Percentiles rank a stretch among this genome's conserved stretches.
phyloP scores from a whole-genome alignment of 1,284 basidiomycete species.

The Cutaneotrichosporon sp. region DNA sequence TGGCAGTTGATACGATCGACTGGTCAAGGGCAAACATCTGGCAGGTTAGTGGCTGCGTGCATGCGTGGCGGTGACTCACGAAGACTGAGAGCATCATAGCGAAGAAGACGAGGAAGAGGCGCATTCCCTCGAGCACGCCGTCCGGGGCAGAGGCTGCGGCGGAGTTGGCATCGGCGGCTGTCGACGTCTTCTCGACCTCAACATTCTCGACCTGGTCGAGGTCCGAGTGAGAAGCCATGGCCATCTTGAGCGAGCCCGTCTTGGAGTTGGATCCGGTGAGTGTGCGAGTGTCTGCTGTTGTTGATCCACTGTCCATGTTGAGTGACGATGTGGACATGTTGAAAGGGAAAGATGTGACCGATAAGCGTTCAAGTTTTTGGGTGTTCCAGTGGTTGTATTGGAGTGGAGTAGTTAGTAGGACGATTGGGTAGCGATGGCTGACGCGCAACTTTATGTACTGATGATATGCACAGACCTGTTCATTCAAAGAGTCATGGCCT shows the following conservation, averaged over 20 bases:
- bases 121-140: constrained; percentile 34
- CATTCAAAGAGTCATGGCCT: background rate
- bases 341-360: background rate
- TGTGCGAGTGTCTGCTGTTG: constrained; percentile 1
- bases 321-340: constrained; percentile 2
- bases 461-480: no score
- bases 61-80: constrained; percentile 31
- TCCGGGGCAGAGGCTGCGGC: background rate
- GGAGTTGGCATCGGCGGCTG: background rate
- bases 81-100: constrained; percentile 46
- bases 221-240: background rate
- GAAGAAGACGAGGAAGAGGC: constrained; percentile 40
- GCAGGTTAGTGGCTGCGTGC: constrained; percentile 12
- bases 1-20: constrained; percentile 53
- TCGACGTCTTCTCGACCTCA: background rate
- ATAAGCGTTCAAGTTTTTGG: background rate
- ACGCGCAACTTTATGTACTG: background rate
- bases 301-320: constrained; percentile 4
- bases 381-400: background rate
- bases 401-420: background rate
- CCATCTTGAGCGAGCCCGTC: background rate
- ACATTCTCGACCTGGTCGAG: background rate
- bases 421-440: background rate
- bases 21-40: constrained; percentile 38
- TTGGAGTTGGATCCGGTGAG: background rate